These are phyloP conservation scores for Tuber umbilicatum DNA, from an alignment of 495 filamentous ascomycete species.

Conservation along the genomic window DNA sequence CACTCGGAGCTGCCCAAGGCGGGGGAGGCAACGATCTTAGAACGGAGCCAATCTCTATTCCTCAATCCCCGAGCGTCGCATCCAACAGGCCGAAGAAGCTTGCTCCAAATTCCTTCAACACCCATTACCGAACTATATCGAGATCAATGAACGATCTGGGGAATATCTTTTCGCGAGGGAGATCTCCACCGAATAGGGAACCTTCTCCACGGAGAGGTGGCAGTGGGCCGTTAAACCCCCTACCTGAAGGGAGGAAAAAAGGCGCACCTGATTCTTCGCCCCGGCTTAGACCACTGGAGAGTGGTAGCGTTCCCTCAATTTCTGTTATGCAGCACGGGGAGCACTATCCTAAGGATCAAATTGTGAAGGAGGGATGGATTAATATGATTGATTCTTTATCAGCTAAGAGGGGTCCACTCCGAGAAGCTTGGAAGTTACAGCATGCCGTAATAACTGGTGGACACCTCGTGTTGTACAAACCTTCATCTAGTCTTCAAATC, in stretches of 20 bases:
- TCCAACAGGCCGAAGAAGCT: conserved; percentile 42
- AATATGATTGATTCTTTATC: conserved; percentile 41
- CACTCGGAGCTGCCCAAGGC: conserved; percentile 10
- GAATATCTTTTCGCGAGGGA: conserved; percentile 41
- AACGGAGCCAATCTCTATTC: conserved; percentile 39
- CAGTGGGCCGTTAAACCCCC: conserved; percentile 31
- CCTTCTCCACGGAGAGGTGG: conserved; percentile 31
- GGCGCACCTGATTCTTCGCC: conserved; percentile 31
- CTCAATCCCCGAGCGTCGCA: conserved; percentile 24
- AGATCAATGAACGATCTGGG: conserved; percentile 42
- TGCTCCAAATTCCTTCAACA: conserved; percentile 40
- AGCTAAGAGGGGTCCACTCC: conserved; percentile 35
- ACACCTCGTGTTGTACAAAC: conserved; percentile 39
- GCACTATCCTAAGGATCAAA: conserved; percentile 13
- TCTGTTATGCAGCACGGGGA: conserved; percentile 39
- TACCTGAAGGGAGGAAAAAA: conserved; percentile 36
- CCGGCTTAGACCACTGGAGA: conserved; percentile 31
- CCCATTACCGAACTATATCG: conserved; percentile 41
- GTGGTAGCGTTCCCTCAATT: conserved; percentile 41
- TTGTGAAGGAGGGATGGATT: conserved; percentile 41
- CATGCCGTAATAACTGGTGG: conserved; percentile 39
- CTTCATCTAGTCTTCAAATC: conserved; percentile 37
- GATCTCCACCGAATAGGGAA: conserved; percentile 41
- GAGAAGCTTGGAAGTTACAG: conserved; percentile 41
- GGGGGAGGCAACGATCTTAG: conserved; percentile 27